Conservation (phyloP, 768 basidiomycete species). For the Hortiboletus flavorubellus region DNA sequence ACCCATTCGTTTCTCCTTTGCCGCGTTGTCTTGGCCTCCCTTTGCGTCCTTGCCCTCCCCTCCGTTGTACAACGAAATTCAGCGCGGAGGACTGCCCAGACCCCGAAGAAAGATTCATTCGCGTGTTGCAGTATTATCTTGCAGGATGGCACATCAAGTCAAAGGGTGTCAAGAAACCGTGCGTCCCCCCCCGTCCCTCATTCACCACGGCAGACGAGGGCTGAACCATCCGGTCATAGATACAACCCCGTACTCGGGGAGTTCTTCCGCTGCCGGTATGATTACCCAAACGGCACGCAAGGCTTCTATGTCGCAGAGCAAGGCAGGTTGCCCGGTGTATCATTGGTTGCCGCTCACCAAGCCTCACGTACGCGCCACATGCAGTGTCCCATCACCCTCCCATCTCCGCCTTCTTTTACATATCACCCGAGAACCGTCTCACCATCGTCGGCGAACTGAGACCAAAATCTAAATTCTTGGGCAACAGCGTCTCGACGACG, state of each 20-base stretch:
- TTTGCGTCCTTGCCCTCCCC: not conserved
- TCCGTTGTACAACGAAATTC: constrained; percentile 10
- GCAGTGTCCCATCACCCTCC: constrained; percentile 96
- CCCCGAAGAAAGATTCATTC: constrained; percentile 87
- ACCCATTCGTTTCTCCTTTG: constrained; percentile 6
- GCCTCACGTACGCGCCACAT: not conserved
- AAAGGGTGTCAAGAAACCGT: constrained; percentile 99
- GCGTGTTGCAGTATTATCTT: constrained; percentile 91
- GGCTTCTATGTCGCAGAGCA: constrained; percentile 98
- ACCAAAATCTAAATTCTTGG: constrained; percentile 94
- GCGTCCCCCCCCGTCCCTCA: constrained; percentile 31
- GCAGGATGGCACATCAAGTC: constrained; percentile 99
- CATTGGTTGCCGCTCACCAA: constrained; percentile 1
- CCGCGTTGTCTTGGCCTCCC: not conserved
- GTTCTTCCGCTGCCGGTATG: constrained; percentile 95
- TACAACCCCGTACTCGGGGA: constrained; percentile 98
- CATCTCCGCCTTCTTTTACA: constrained; percentile 93
- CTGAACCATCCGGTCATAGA: constrained; percentile 36
- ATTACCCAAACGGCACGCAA: constrained; percentile 86
- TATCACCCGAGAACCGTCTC: constrained; percentile 86
- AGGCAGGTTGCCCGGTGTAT: constrained; percentile 43
- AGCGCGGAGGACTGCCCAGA: constrained; percentile 81
- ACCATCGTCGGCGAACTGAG: constrained; percentile 88
- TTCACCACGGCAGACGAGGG: not conserved
- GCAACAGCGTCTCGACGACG: constrained; percentile 92